These are phyloP conservation scores for Aspergillus chevalieri DNA, from an alignment of 2,329 filamentous ascomycete species.

Conservation along the genomic window DNA sequence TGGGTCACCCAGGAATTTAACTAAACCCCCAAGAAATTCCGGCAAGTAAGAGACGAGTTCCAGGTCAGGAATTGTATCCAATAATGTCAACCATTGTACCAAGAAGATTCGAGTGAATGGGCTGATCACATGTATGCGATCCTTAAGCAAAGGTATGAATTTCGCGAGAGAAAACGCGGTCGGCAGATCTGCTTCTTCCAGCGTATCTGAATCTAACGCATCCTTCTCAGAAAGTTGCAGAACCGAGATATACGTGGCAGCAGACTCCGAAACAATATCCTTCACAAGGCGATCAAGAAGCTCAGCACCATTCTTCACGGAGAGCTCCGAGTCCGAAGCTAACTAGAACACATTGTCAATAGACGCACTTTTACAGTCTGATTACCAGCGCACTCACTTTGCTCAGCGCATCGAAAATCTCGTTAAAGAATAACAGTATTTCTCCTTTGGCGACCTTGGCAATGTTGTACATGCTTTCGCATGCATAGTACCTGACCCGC, in stretches of 20 bases:
- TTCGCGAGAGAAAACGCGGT: slow-evolving; percentile 86
- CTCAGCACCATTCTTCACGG: slow-evolving; percentile 96
- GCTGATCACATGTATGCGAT: slow-evolving; percentile 89
- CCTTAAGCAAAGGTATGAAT: slow-evolving; percentile 89
- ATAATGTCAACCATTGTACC: slow-evolving; percentile 88
- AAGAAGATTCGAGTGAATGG: slow-evolving; percentile 92
- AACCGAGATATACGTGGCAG: slow-evolving; percentile 88
- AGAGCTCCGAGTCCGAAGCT: slow-evolving; percentile 90
- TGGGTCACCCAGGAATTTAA: slow-evolving; percentile 86
- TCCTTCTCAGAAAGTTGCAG: slow-evolving; percentile 59
- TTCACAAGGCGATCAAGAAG: slow-evolving; percentile 90
- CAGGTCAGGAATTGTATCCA: slow-evolving; percentile 94
- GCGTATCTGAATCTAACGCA: slow-evolving; percentile 33
- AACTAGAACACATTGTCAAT: slow-evolving; percentile 51
- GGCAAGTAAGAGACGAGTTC: slow-evolving; percentile 90
- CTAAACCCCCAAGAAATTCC: slow-evolving; percentile 79
- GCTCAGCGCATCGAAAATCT: slow-evolving; percentile 94
- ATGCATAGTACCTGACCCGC: slow-evolving; percentile 93
- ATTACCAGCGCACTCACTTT: slow-evolving; percentile 56
- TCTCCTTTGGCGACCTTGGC: slow-evolving; percentile 98
- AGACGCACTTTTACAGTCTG: slow-evolving; percentile 2
- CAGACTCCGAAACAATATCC: slow-evolving; percentile 92
- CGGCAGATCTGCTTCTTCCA: slow-evolving; percentile 49
- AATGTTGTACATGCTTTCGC: slow-evolving; percentile 99
- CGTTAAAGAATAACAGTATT: slow-evolving; percentile 94